Evolutionary conservation across 805 yeast species (phyloP).

Genomic region (Candida schatavii): DNA sequence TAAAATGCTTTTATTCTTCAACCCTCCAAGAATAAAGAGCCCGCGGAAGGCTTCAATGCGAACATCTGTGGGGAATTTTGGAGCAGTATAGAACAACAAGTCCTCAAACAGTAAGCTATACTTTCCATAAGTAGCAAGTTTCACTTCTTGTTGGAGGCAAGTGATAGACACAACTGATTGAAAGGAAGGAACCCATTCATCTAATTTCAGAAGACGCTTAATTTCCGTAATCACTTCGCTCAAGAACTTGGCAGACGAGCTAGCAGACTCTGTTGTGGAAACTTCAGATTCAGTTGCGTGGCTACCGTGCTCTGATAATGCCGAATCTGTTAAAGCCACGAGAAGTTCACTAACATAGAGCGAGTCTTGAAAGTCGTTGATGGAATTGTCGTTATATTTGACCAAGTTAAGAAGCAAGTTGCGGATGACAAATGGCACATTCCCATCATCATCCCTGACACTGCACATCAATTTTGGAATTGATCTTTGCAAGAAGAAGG

Average conservation of each 20-base stretch:
- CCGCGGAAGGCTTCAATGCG: slow-evolving; percentile 70
- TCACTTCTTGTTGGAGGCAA: slow-evolving; percentile 58
- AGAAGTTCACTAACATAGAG: slow-evolving; percentile 62
- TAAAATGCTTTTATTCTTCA: slow-evolving; percentile 60
- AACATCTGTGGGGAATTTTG: slow-evolving; percentile 47
- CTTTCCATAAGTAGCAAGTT: slow-evolving; percentile 55
- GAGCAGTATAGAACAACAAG: slow-evolving; percentile 50
- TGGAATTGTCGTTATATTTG: slow-evolving; percentile 81
- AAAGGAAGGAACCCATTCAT: slow-evolving; percentile 80
- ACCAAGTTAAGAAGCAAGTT: slow-evolving; percentile 66
- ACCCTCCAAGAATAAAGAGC: slow-evolving; percentile 70
- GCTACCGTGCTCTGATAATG: not conserved
- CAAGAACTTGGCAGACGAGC: slow-evolving; percentile 16
- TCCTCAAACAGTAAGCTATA: slow-evolving; percentile 52
- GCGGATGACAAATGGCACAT: slow-evolving; percentile 56
- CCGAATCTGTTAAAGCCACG: slow-evolving; percentile 41
- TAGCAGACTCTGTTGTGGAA: not conserved
- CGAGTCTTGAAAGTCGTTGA: slow-evolving; percentile 72
- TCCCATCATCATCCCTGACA: slow-evolving; percentile 60
- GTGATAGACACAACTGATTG: slow-evolving; percentile 52
- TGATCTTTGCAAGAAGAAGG: slow-evolving; percentile 66
- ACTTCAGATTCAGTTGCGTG: not conserved
- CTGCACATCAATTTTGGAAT: slow-evolving; percentile 61
- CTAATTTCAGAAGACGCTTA: slow-evolving; percentile 72
- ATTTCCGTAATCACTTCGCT: slow-evolving; percentile 55